phyloP scores from a whole-genome alignment of 1,139 yeast genomes.

The Yamadazyma sp. region DNA sequence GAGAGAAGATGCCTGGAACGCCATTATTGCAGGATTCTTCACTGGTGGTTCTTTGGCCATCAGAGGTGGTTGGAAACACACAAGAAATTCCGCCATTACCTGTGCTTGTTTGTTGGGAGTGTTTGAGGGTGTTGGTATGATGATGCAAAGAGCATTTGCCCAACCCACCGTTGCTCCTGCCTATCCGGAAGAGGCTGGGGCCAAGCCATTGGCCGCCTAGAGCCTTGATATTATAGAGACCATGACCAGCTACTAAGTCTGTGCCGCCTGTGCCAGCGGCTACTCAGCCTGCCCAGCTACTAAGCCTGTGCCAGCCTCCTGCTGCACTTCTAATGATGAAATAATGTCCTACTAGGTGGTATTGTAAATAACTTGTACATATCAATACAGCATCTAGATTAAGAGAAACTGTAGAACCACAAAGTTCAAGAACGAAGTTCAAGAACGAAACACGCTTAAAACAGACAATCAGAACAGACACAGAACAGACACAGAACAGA shows the following conservation, averaged over 20 bases:
- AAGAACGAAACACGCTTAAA: too few species aligned
- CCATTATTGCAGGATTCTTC: constrained; percentile 96
- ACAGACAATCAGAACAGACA: too few species aligned
- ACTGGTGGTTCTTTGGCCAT: constrained; percentile 98
- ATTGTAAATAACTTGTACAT: constrained; percentile 6
- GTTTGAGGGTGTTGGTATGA: constrained; percentile 97
- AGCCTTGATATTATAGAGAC: too few species aligned
- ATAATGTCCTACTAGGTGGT: constrained; percentile 1
- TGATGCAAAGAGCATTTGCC: constrained; percentile 89
- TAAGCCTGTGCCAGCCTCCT: too few species aligned
- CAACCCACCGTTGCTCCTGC: constrained; percentile 83
- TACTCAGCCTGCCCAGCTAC: too few species aligned
- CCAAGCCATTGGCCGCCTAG: constrained; percentile 49
- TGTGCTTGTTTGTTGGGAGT: constrained; percentile 97
- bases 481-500: too few species aligned
- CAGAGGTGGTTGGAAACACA: constrained; percentile 98
- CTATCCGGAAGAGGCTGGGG: constrained; percentile 58
- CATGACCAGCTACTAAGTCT: too few species aligned
- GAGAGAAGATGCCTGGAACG: constrained; percentile 98
- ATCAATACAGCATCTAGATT: neutral
- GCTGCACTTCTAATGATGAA: too few species aligned
- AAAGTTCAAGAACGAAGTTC: neutral
- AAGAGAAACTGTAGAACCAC: neutral
- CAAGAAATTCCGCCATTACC: constrained; percentile 93
- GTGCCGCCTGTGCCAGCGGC: too few species aligned